These are phyloP conservation scores for Polygonum aviculare DNA, from an alignment of 148 eudicot species.

Conservation along the genomic window DNA sequence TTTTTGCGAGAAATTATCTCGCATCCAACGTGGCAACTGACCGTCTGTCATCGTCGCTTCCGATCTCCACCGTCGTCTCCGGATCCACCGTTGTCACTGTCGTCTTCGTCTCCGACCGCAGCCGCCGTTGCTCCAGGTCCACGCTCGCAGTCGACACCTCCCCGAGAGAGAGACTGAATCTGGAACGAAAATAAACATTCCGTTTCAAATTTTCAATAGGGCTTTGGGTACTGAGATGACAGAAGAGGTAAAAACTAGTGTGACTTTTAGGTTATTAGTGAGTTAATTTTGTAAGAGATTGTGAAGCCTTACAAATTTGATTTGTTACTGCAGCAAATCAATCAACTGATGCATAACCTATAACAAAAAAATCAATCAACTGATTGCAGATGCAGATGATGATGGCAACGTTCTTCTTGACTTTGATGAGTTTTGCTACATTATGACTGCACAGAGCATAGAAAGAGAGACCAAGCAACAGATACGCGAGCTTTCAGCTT, in stretches of 20 bases:
- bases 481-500: slow-evolving; percentile 85
- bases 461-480: slow-evolving; percentile 93
- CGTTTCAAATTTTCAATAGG: slow-evolving; percentile 38
- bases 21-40: too few relatives aligned
- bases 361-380: slow-evolving; percentile 15
- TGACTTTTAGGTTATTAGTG: background rate
- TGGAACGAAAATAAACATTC: background rate
- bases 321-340: slow-evolving; percentile 58
- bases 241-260: slow-evolving; percentile 51
- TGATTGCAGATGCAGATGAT: slow-evolving; percentile 96
- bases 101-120: too few relatives aligned
- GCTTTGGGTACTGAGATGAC: slow-evolving; percentile 95
- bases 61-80: too few relatives aligned
- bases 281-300: background rate
- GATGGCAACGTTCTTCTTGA: slow-evolving; percentile 98
- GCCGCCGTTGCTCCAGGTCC: too few relatives aligned
- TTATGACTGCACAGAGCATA: slow-evolving; percentile 95
- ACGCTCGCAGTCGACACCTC: too few relatives aligned
- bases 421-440: slow-evolving; percentile 80
- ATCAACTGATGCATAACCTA: background rate
- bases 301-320: background rate
- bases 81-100: too few relatives aligned
- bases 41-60: too few relatives aligned
- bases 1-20: too few relatives aligned
- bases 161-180: background rate